Conservation (phyloP, 2,329 filamentous ascomycete genomes). For the Aureobasidium leucospermi region DNA sequence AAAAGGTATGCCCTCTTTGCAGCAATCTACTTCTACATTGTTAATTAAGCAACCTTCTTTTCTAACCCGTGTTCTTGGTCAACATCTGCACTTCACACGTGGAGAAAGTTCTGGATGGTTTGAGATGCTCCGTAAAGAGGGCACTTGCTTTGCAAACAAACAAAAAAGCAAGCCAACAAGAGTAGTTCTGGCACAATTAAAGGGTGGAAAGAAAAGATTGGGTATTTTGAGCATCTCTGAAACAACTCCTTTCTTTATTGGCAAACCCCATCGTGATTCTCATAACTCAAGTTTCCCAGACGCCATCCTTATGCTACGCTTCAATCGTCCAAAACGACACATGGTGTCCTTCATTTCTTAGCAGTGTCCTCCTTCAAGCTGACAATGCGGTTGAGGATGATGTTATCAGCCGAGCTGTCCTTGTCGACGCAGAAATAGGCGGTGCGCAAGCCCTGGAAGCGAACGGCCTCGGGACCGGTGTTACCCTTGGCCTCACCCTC, state of each 20-base stretch:
- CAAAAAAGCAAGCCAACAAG: not conserved
- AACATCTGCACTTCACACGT: not conserved
- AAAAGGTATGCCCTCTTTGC: too few species aligned
- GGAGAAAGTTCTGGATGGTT: too few species aligned
- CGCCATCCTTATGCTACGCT: constrained; percentile 5
- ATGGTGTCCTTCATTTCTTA: constrained; percentile 40
- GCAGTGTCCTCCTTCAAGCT: constrained; percentile 81
- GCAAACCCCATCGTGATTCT: not conserved
- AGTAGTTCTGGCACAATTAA: too few species aligned
- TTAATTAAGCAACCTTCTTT: too few species aligned
- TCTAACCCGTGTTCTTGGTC: too few species aligned
- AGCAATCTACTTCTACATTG: too few species aligned
- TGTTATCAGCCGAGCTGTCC: constrained; percentile 61
- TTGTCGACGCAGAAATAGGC: constrained; percentile 82
- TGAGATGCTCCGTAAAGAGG: too few species aligned
- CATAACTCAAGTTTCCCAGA: constrained; percentile 1
- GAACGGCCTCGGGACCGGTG: constrained; percentile 57
- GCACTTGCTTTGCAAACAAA: too few species aligned
- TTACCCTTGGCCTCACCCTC: constrained; percentile 60
- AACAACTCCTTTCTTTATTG: not conserved
- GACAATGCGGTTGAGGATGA: constrained; percentile 87
- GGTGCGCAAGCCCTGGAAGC: constrained; percentile 87
- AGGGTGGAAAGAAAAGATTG: not conserved
- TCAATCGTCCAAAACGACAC: not conserved
- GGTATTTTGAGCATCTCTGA: not conserved